Evolutionary conservation across 495 filamentous ascomycete species (phyloP).

Genomic region (Halenospora varia): DNA sequence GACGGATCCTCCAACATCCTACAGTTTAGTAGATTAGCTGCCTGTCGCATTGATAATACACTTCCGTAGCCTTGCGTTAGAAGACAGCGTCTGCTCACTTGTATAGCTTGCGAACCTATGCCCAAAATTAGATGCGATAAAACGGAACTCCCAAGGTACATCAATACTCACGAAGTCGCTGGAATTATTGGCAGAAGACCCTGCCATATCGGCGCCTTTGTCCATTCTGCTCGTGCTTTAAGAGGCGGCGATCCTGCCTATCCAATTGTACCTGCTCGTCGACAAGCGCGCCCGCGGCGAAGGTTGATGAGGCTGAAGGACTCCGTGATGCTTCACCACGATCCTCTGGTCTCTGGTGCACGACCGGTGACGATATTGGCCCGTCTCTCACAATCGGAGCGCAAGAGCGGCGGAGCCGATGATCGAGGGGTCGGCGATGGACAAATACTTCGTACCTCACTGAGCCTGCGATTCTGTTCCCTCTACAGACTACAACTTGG

Average conservation of each 20-base stretch:
- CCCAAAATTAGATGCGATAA: neutral
- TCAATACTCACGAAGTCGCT: slow-evolving; percentile 30
- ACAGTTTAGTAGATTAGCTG: slow-evolving; percentile 26
- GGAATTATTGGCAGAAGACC: slow-evolving; percentile 24
- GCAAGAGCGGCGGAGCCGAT: neutral
- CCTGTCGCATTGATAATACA: neutral
- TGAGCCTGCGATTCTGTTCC: no score
- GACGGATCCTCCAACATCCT: slow-evolving; percentile 98
- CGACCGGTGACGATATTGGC: neutral
- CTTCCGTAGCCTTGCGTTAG: no score
- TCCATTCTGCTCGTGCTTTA: slow-evolving; percentile 12
- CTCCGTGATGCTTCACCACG: no score
- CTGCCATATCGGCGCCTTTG: slow-evolving; percentile 23
- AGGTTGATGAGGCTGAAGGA: no score
- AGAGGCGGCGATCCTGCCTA: neutral
- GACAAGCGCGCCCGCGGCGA: neutral
- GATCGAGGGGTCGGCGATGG: neutral
- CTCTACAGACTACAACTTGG: no score
- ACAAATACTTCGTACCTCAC: no score
- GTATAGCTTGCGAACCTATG: slow-evolving; percentile 94
- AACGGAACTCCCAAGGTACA: neutral
- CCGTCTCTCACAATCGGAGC: neutral
- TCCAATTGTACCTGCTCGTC: neutral
- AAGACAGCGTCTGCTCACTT: slow-evolving; percentile 58
- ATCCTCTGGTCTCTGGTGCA: neutral